Percentiles rank a stretch among this genome's conserved stretches.
Evolutionary conservation across 441 rosid species (phyloP).

Genomic region (Bocquillonia castaneifolia): DNA sequence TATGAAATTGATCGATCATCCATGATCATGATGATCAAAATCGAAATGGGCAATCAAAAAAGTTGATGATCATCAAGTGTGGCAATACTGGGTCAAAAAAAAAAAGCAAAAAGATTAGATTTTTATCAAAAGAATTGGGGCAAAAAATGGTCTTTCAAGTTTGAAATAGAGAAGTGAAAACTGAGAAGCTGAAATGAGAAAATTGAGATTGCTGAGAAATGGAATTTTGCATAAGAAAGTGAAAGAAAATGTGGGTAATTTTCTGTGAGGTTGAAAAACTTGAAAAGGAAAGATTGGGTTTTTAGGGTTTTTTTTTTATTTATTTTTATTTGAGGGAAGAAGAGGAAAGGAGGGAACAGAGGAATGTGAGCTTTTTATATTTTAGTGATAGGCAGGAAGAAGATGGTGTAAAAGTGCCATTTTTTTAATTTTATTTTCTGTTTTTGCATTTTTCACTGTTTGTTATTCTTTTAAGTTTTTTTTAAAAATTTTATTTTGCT

Average conservation of each 20-base stretch:
- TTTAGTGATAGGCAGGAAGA: constrained; percentile 6
- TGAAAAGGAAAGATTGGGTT: background rate
- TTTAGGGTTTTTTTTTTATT: constrained; percentile 5
- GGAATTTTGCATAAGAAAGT: background rate
- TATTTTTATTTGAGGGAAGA: background rate
- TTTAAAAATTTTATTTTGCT: background rate
- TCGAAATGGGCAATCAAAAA: constrained; percentile 18
- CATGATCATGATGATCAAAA: constrained; percentile 20
- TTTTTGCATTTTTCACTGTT: background rate
- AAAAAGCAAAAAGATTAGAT: constrained; percentile 8
- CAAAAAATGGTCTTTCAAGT: background rate
- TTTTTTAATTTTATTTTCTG: background rate
- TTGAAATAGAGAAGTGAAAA: constrained; percentile 1
- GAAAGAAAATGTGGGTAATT: background rate
- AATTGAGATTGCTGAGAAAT: background rate
- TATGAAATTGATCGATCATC: constrained; percentile 18
- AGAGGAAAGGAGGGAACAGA: constrained; percentile 16
- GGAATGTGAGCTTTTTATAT: constrained; percentile 2
- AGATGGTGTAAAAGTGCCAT: background rate
- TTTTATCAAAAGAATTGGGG: background rate
- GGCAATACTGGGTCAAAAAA: background rate
- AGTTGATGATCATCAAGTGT: constrained; percentile 4
- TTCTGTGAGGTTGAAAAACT: background rate
- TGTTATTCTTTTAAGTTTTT: background rate
- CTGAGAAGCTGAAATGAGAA: background rate